Conservation (phyloP, 1,139 yeast species). For the Magnusiomyces suaveolens region DNA sequence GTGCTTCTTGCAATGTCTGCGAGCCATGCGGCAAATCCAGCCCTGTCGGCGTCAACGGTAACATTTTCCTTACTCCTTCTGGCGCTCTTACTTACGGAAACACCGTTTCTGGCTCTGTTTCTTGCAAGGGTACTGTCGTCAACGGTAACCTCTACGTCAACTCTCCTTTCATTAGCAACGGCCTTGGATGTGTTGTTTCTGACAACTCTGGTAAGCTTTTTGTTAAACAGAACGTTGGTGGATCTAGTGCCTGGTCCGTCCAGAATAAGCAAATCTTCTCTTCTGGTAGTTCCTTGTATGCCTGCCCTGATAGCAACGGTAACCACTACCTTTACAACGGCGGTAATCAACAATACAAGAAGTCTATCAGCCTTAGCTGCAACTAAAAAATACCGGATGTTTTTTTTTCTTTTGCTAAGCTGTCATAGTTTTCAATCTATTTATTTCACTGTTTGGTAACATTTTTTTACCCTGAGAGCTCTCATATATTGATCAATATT, state of each 20-base stretch:
- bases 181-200: not conserved
- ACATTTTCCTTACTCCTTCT: not conserved
- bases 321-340: not conserved
- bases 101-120: not conserved
- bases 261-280: not conserved
- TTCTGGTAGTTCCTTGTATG: not conserved
- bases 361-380: not conserved
- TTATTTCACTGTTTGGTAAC: no score
- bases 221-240: not conserved
- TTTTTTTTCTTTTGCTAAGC: no score
- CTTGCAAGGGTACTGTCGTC: not conserved
- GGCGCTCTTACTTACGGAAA: not conserved
- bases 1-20: not conserved
- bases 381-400: no score
- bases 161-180: not conserved
- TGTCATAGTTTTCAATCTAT: no score
- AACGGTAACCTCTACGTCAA: not conserved
- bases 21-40: not conserved
- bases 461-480: no score
- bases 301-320: not conserved
- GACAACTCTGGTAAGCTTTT: not conserved
- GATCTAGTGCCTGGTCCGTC: not conserved
- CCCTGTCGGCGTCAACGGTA: not conserved
- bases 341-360: not conserved
- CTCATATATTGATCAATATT: no score